A percentile compares a stretch with the other conserved stretches of the same genome.
phyloP scores from a whole-genome alignment of 495 filamentous ascomycete species.

The Hapsidospora chrysogenum region DNA sequence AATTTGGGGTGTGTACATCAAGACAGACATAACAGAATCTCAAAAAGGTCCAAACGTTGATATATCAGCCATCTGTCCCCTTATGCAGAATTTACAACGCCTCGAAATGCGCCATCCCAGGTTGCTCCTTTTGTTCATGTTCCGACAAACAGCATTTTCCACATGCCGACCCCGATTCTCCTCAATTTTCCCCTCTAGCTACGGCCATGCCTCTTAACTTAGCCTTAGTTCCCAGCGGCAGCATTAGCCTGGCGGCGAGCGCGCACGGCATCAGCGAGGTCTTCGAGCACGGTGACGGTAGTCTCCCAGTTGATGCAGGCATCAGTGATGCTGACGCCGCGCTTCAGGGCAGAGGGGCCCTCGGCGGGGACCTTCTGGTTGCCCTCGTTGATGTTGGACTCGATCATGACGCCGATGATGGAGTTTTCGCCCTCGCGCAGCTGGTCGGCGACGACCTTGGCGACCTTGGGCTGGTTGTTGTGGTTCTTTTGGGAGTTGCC shows the following conservation, averaged over 20 bases:
- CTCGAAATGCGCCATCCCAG: no score
- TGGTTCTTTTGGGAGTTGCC: constrained; percentile 63
- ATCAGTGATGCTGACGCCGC: constrained; percentile 93
- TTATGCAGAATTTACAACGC: no score
- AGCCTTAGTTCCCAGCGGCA: no score
- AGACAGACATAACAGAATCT: no score
- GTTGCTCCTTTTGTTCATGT: no score
- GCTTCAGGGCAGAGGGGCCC: constrained; percentile 62
- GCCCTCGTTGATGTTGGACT: constrained; percentile 93
- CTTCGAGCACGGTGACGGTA: constrained; percentile 72
- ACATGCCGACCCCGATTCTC: no score
- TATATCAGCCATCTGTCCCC: no score
- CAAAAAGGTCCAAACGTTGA: no score
- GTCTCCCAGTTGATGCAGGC: constrained; percentile 92
- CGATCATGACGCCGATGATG: constrained; percentile 96
- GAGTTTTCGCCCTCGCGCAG: constrained; percentile 70
- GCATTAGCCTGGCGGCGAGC: constrained; percentile 38
- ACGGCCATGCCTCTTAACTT: no score
- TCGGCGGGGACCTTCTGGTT: constrained; percentile 84
- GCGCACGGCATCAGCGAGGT: constrained; percentile 71
- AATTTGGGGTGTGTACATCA: no score
- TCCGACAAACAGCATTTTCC: no score
- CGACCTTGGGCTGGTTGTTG: constrained; percentile 86
- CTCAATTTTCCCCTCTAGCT: no score
- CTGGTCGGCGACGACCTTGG: constrained; percentile 66